These are phyloP conservation scores for Trichocladium antarcticum DNA, from an alignment of 495 filamentous ascomycete genomes.

Conservation along the genomic window DNA sequence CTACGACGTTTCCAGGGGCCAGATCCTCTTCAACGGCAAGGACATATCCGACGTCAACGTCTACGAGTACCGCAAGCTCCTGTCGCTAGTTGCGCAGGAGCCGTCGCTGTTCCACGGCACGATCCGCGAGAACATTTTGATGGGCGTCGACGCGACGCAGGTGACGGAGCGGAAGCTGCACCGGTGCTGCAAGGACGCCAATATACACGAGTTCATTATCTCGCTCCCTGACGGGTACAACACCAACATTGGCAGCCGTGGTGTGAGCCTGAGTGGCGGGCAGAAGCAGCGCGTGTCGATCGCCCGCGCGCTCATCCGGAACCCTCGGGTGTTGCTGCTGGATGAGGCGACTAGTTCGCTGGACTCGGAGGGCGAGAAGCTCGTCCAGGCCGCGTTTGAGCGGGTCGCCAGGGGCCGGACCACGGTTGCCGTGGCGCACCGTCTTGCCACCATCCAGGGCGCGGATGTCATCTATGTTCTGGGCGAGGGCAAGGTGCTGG, in stretches of 20 bases:
- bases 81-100: constrained; percentile 55
- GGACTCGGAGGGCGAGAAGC: constrained; percentile 60
- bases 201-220: constrained; percentile 51
- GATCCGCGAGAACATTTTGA: constrained; percentile 47
- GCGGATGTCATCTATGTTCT: constrained; percentile 47
- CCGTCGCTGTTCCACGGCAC: constrained; percentile 46
- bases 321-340: constrained; percentile 58
- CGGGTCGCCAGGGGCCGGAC: constrained; percentile 49
- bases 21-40: constrained; percentile 42
- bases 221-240: constrained; percentile 50
- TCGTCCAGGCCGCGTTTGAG: constrained; percentile 60
- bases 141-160: constrained; percentile 34
- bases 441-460: constrained; percentile 42
- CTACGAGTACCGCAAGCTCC: constrained; percentile 39
- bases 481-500: constrained; percentile 40
- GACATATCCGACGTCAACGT: constrained; percentile 37
- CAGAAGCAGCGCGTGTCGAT: constrained; percentile 70
- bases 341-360: constrained; percentile 73
- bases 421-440: constrained; percentile 61
- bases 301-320: constrained; percentile 61
- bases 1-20: constrained; percentile 45
- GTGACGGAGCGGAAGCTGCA: constrained; percentile 44
- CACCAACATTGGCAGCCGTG: constrained; percentile 51
- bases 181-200: constrained; percentile 47
- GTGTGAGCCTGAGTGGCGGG: constrained; percentile 58